Evolutionary conservation across 2,329 filamentous ascomycete genomes (phyloP).

Genomic region (Colletotrichum orbiculare): DNA sequence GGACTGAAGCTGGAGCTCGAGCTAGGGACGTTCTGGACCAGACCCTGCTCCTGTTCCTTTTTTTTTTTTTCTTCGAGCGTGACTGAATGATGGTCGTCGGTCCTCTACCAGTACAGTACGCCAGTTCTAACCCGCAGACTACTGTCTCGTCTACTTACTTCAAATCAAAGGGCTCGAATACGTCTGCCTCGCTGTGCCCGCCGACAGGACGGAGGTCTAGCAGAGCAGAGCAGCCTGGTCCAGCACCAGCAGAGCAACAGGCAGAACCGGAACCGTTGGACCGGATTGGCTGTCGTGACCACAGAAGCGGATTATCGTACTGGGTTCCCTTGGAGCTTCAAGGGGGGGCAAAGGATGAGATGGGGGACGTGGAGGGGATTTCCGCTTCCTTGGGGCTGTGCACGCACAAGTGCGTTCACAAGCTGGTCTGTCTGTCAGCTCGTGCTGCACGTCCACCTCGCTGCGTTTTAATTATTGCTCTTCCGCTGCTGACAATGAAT

Average conservation of each 20-base stretch:
- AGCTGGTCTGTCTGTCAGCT: constrained; percentile 21
- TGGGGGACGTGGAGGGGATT: constrained; percentile 23
- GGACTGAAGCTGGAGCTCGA: constrained; percentile 13
- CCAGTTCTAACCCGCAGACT: too few species aligned
- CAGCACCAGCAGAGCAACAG: constrained; percentile 27
- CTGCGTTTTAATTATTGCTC: too few species aligned
- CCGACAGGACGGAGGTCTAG: constrained; percentile 14
- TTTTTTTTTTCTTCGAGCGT: too few species aligned
- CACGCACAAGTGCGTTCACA: constrained; percentile 8
- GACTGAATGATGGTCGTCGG: too few species aligned
- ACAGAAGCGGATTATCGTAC: constrained; percentile 35
- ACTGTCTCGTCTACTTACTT: constrained; percentile 16
- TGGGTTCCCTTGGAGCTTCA: constrained; percentile 17
- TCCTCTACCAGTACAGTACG: too few species aligned
- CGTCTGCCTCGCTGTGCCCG: constrained; percentile 21
- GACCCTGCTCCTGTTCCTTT: constrained; percentile 34
- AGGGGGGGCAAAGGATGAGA: background rate
- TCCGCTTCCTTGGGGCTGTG: constrained; percentile 32
- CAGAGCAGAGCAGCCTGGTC: background rate
- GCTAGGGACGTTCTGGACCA: too few species aligned
- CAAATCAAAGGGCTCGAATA: background rate
- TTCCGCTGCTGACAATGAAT: background rate
- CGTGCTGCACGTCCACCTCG: background rate
- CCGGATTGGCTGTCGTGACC: constrained; percentile 27
- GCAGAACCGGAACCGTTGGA: constrained; percentile 23